Conservation (phyloP, 2,329 filamentous ascomycete genomes). For the Paradendryphiella salina region DNA sequence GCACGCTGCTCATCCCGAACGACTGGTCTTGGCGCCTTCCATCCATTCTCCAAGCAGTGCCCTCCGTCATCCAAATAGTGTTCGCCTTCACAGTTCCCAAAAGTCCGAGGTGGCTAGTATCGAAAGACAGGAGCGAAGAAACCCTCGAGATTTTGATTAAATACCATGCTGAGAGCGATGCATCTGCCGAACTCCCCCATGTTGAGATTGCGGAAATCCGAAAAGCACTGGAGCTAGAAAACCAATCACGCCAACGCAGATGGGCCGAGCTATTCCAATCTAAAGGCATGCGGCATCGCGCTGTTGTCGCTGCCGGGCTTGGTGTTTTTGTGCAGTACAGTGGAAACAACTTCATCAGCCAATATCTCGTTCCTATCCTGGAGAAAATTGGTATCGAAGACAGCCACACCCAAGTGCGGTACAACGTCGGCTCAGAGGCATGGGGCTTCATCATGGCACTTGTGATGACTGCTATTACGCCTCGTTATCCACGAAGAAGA, state of each 20-base stretch:
- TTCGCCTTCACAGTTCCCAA: slow-evolving; percentile 68
- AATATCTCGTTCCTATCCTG: slow-evolving; percentile 67
- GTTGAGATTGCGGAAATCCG: slow-evolving; percentile 69
- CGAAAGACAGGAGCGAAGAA: slow-evolving; percentile 65
- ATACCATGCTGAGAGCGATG: slow-evolving; percentile 66
- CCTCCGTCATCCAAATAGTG: slow-evolving; percentile 63
- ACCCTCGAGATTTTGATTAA: slow-evolving; percentile 65
- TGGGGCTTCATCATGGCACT: slow-evolving; percentile 63
- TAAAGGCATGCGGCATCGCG: slow-evolving; percentile 65
- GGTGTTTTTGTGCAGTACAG: slow-evolving; percentile 70
- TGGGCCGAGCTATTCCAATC: slow-evolving; percentile 66
- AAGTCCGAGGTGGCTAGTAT: slow-evolving; percentile 66
- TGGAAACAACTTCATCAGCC: slow-evolving; percentile 65
- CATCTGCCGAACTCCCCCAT: slow-evolving; percentile 59
- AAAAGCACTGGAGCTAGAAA: slow-evolving; percentile 64
- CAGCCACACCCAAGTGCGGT: slow-evolving; percentile 41
- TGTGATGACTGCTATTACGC: slow-evolving; percentile 58
- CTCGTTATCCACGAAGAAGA: slow-evolving; percentile 59
- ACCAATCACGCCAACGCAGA: slow-evolving; percentile 53
- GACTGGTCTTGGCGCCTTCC: slow-evolving; percentile 71
- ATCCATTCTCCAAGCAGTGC: slow-evolving; percentile 65
- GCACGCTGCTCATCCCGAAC: slow-evolving; percentile 59
- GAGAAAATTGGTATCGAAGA: slow-evolving; percentile 62
- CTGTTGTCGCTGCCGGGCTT: slow-evolving; percentile 64
- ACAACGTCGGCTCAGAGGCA: slow-evolving; percentile 62